Evolutionary conservation across 2,329 filamentous ascomycete genomes (phyloP), one percentile per base, ranked within the genome.

Genomic region (Colletotrichum limetticola): DNA sequence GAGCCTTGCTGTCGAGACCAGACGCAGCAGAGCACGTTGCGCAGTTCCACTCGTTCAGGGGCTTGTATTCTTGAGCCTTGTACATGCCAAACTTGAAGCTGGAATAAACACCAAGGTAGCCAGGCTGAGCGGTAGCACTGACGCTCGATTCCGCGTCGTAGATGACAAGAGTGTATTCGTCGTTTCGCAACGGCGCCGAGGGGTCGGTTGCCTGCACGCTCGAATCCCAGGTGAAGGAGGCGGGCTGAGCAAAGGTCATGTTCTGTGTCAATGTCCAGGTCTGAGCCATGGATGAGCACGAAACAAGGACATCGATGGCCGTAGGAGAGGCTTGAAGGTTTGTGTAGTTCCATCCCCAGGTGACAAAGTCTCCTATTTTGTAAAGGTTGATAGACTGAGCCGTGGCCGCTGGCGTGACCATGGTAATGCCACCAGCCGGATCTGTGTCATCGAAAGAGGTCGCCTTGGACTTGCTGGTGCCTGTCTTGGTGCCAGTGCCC

Each of bases 261-360:
- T 92, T 92, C 78, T 85, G 83, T 3, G 90, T 90, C 57, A 93
- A 83, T 19, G 90, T 92, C 83, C 88, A 92, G 2, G 89, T 87
- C 73, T 85, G 83, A 24, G 84, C 80, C 57, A 85, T 87, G 8
- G 80, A 80, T 53, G 86, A 87, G 83, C 88, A 91, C 75, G 88
- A 89, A 42, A 90, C 84, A 70, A 91, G 80, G 16, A 92, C 83
- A 75, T 92, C 89, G 70, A 93, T 78, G 53, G 89, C 90, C 3
- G 88, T 90, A 2, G 91, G 91, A 1, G 85, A 88, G 30, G 83
- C 89, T 68, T 86, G 83, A 35, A 93, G 80, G 57, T 87, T 87
- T 4, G 91, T 92, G 83, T 92, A 92, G 82, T 92, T 92, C 90
- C 90, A 93, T 59, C 82, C 86, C 81, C 89, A 90, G 16, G 89